Percentiles rank a stretch among this genome's conserved stretches.
Evolutionary conservation across 805 yeast genomes (phyloP).

Genomic region (Pichia manshurica): DNA sequence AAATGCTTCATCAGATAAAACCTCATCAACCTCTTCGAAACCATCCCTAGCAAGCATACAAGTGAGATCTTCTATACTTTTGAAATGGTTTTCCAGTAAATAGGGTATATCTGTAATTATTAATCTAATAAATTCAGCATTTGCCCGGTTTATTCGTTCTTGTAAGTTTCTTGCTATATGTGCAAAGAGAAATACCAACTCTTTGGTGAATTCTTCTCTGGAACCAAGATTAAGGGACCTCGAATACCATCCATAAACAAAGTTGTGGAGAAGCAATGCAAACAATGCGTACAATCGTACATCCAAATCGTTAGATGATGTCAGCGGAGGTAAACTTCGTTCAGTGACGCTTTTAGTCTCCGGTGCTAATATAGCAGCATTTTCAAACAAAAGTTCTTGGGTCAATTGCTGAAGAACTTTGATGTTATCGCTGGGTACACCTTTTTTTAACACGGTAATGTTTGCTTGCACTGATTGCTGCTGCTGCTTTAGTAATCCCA

Average conservation of each 20-base stretch:
- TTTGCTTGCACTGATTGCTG: no score
- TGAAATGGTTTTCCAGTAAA: background rate
- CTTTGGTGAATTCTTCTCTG: slow-evolving; percentile 37
- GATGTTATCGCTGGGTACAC: background rate
- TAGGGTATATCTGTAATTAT: slow-evolving; percentile 7
- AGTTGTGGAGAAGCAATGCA: slow-evolving; percentile 41
- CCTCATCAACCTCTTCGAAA: background rate
- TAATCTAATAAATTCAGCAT: slow-evolving; percentile 4
- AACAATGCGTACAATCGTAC: slow-evolving; percentile 40
- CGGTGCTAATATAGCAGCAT: background rate
- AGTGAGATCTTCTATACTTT: background rate
- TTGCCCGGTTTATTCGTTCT: slow-evolving; percentile 22
- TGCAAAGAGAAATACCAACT: slow-evolving; percentile 35
- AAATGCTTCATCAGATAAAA: background rate
- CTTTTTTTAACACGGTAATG: no score
- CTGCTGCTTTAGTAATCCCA: background rate
- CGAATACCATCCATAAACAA: slow-evolving; percentile 42
- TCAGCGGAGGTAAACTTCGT: slow-evolving; percentile 3
- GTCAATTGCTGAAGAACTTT: background rate
- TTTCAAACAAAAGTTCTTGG: background rate
- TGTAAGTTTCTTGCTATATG: slow-evolving; percentile 37
- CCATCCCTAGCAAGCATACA: background rate
- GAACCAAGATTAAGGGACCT: slow-evolving; percentile 31
- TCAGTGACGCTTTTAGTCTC: background rate
- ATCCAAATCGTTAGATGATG: slow-evolving; percentile 35